A percentile compares a stretch with the other conserved stretches of the same genome.
phyloP scores from a whole-genome alignment of 768 basidiomycete genomes.

The Russula emetica region DNA sequence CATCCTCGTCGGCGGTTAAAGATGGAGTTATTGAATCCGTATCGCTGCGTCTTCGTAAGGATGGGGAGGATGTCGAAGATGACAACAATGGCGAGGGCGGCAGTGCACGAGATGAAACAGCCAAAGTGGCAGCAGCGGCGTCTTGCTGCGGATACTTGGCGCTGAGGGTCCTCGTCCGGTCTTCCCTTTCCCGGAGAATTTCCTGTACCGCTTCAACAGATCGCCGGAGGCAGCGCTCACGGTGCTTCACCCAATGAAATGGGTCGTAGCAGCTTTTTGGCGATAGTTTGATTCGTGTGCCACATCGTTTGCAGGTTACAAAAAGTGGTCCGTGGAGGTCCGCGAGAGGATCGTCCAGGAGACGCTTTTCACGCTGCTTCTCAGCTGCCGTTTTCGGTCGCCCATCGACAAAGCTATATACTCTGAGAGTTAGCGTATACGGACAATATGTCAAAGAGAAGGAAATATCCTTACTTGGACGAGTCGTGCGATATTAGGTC shows the following conservation, averaged over 20 bases:
- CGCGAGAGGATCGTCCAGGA: constrained; percentile 27
- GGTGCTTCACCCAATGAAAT: constrained; percentile 29
- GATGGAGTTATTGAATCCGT: constrained; percentile 17
- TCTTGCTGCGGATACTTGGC: neutral
- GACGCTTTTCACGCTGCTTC: constrained; percentile 23
- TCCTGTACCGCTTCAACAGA: constrained; percentile 19
- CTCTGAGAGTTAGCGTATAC: neutral
- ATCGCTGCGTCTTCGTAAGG: constrained; percentile 3
- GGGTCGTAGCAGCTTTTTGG: constrained; percentile 27
- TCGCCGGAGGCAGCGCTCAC: constrained; percentile 27
- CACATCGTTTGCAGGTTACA: constrained; percentile 26
- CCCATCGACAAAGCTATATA: constrained; percentile 24
- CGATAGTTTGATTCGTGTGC: constrained; percentile 27
- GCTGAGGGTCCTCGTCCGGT: constrained; percentile 1
- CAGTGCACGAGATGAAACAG: neutral
- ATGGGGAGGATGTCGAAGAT: constrained; percentile 1
- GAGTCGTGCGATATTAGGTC: constrained; percentile 6
- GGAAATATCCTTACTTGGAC: constrained; percentile 7
- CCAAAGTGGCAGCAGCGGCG: neutral
- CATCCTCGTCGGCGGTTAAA: constrained; percentile 23
- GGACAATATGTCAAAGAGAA: neutral
- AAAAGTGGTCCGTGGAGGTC: constrained; percentile 26
- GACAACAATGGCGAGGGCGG: constrained; percentile 10
- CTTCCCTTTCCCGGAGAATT: constrained; percentile 20
- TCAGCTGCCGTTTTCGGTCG: constrained; percentile 28